Percentiles rank a stretch among this genome's conserved stretches.
phyloP scores from a whole-genome alignment of 2,329 filamentous ascomycete genomes.

The Trichoderma sp. region DNA sequence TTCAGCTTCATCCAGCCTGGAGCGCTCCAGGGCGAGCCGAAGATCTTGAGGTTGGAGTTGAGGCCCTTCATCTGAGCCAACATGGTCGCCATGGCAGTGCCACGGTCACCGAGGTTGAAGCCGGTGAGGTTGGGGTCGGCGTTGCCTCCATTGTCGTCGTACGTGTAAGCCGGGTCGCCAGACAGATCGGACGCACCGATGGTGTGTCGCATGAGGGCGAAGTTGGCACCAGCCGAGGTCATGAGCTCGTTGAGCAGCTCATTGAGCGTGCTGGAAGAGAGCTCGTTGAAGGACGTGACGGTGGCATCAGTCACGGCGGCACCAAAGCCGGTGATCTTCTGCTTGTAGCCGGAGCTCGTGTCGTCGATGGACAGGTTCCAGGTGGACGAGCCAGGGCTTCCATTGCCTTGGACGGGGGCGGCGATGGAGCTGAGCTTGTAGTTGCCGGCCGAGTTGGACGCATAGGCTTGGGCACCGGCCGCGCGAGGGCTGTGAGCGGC shows the following conservation, averaged over 20 bases:
- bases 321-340: constrained; percentile 45
- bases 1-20: constrained; percentile 49
- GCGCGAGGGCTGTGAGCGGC: constrained; percentile 11
- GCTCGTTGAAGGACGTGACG: constrained; percentile 41
- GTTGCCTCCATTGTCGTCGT: constrained; percentile 42
- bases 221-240: constrained; percentile 42
- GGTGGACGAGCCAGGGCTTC: constrained; percentile 40
- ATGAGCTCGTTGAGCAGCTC: constrained; percentile 42
- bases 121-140: constrained; percentile 36
- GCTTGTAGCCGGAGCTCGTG: constrained; percentile 42
- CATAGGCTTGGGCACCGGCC: constrained; percentile 35
- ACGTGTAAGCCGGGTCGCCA: constrained; percentile 43
- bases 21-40: constrained; percentile 45
- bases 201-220: constrained; percentile 44
- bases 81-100: constrained; percentile 43
- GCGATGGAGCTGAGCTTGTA: constrained; percentile 41
- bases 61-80: constrained; percentile 41
- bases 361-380: constrained; percentile 46
- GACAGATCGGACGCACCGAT: constrained; percentile 46
- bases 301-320: constrained; percentile 47
- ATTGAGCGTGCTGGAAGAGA: constrained; percentile 37
- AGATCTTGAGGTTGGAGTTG: constrained; percentile 40
- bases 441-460: constrained; percentile 42
- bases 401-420: constrained; percentile 41
- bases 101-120: constrained; percentile 44